Evolutionary conservation across 495 filamentous ascomycete genomes (phyloP).

Genomic region (Extremus antarcticus): DNA sequence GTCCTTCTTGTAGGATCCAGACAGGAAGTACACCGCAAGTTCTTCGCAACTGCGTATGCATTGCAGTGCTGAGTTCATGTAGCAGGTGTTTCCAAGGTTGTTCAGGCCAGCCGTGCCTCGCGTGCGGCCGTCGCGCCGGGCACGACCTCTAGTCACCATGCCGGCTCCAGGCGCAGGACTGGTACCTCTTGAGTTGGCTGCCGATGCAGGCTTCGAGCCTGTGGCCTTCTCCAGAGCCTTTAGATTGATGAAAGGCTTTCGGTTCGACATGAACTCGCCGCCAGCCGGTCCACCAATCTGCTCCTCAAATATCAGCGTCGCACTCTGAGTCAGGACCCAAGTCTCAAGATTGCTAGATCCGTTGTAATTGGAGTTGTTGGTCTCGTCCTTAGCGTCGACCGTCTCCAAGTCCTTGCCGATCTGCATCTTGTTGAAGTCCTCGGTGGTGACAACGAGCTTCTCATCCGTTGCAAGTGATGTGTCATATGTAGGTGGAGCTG

Average conservation of each 20-base stretch:
- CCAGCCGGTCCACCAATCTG: slow-evolving; percentile 42
- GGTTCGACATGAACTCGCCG: slow-evolving; percentile 55
- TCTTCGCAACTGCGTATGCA: slow-evolving; percentile 87
- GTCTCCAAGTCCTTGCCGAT: slow-evolving; percentile 59
- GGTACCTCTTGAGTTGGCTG: slow-evolving; percentile 44
- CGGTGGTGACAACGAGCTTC: slow-evolving; percentile 61
- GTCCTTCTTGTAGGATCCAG: slow-evolving; percentile 60
- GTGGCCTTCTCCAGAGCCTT: slow-evolving; percentile 3
- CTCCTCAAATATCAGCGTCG: slow-evolving; percentile 71
- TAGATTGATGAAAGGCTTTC: neutral
- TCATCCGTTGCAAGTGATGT: slow-evolving; percentile 36
- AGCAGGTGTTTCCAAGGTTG: slow-evolving; percentile 94
- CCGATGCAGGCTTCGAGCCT: slow-evolving; percentile 10
- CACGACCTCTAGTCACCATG: slow-evolving; percentile 54
- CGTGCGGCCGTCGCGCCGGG: slow-evolving; percentile 51
- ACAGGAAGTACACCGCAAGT: slow-evolving; percentile 78
- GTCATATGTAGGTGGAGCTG: slow-evolving; percentile 47
- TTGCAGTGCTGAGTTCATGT: slow-evolving; percentile 96
- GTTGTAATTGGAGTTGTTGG: slow-evolving; percentile 66
- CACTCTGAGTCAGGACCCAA: slow-evolving; percentile 54
- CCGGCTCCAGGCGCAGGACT: slow-evolving; percentile 46
- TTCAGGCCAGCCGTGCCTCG: slow-evolving; percentile 68
- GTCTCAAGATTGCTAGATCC: slow-evolving; percentile 50
- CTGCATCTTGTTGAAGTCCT: slow-evolving; percentile 56
- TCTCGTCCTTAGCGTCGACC: slow-evolving; percentile 59